A percentile compares a stretch with the other conserved stretches of the same genome.
phyloP scores from a whole-genome alignment of 257 asterid genomes.

The Jacaranda mimosifolia region DNA sequence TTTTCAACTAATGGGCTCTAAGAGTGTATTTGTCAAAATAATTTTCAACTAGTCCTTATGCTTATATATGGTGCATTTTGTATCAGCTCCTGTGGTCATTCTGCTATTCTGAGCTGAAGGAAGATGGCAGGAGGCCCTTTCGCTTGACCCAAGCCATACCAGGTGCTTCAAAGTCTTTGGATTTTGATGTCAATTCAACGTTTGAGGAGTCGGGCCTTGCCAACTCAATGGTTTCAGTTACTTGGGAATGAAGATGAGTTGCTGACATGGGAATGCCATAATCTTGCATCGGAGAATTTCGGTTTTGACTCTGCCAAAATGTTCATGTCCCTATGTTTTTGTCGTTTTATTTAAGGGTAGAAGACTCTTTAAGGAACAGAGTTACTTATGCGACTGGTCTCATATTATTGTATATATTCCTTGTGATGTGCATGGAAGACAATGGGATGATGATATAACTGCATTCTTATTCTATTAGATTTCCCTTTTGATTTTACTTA shows the following conservation, averaged over 20 bases:
- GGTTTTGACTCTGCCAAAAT: constrained; percentile 15
- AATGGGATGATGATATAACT: neutral
- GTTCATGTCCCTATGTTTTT: neutral
- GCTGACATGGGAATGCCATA: neutral
- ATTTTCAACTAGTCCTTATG: constrained; percentile 13
- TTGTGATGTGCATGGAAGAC: constrained; percentile 27
- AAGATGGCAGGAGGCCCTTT: constrained; percentile 61
- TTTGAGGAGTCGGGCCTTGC: constrained; percentile 83
- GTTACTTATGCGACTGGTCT: neutral
- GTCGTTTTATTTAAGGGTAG: constrained; percentile 30
- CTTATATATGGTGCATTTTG: constrained; percentile 21
- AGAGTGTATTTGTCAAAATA: constrained; percentile 1
- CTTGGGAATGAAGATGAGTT: constrained; percentile 65
- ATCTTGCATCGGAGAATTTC: constrained; percentile 40
- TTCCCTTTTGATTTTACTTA: neutral
- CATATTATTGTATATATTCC: constrained; percentile 30
- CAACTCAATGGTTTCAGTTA: constrained; percentile 82
- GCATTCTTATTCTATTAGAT: neutral
- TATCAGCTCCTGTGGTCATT: constrained; percentile 89
- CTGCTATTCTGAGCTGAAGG: constrained; percentile 75
- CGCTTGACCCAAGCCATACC: constrained; percentile 84
- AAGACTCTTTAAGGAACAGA: constrained; percentile 22
- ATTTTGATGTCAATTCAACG: constrained; percentile 52
- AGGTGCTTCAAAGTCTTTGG: constrained; percentile 66
- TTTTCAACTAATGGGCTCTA: neutral